phyloP scores from a whole-genome alignment of 768 basidiomycete genomes.

The Hericium alpestre region DNA sequence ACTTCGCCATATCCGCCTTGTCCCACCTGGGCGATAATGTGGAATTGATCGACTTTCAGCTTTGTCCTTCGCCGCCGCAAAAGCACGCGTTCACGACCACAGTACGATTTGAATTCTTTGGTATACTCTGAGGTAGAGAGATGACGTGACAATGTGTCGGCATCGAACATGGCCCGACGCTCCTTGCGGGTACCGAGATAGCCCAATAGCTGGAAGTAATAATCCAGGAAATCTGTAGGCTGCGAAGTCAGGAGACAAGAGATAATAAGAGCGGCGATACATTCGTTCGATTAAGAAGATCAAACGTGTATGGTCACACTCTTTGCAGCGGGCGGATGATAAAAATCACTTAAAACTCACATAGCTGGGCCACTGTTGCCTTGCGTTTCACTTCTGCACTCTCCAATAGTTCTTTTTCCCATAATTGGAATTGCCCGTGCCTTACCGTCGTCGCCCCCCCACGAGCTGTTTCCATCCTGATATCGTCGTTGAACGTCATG shows the following conservation, averaged over 20 bases:
- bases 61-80: conserved; percentile 90
- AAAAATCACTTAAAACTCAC: conserved; percentile 33
- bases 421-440: conserved; percentile 47
- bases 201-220: conserved; percentile 92
- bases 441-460: conserved; percentile 40
- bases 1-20: conserved; percentile 99
- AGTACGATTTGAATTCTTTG: conserved; percentile 87
- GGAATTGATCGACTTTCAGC: conserved; percentile 87
- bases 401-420: conserved; percentile 81
- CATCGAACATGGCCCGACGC: conserved; percentile 72
- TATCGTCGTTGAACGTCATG: conserved; percentile 39
- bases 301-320: neutral
- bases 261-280: neutral
- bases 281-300: neutral
- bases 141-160: conserved; percentile 64
- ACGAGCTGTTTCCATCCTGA: conserved; percentile 60
- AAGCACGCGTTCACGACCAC: conserved; percentile 85
- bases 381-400: conserved; percentile 87
- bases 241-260: neutral
- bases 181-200: conserved; percentile 83
- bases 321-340: neutral
- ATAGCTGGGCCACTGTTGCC: conserved; percentile 93
- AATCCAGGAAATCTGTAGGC: conserved; percentile 84
- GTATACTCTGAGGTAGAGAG: conserved; percentile 43
- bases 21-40: conserved; percentile 97